Conservation (phyloP, 306 rosid species). For the Betula pendula region DNA sequence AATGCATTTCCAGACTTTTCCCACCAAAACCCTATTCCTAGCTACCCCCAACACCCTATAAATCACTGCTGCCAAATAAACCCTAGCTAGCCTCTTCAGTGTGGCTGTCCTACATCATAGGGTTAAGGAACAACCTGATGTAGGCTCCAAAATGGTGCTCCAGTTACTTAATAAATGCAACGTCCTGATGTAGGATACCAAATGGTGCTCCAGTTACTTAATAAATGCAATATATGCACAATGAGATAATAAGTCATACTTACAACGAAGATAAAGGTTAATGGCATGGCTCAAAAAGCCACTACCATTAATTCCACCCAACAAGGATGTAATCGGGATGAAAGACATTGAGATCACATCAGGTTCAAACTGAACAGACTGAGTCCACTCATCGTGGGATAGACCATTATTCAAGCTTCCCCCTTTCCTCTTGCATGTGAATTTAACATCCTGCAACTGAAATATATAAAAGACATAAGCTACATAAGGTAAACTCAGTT, state of each 20-base stretch:
- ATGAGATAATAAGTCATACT: constrained; percentile 37
- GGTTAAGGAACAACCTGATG: background rate
- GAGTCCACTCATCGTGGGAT: constrained; percentile 73
- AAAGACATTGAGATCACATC: constrained; percentile 85
- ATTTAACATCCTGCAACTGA: constrained; percentile 72
- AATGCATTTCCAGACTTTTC: background rate
- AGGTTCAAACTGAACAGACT: constrained; percentile 64
- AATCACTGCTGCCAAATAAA: background rate
- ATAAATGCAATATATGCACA: background rate
- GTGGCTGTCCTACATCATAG: background rate
- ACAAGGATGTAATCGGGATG: constrained; percentile 76
- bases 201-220: background rate
- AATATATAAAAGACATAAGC: constrained; percentile 21
- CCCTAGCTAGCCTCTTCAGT: background rate
- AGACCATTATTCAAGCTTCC: constrained; percentile 52
- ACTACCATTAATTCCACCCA: constrained; percentile 83
- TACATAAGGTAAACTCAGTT: background rate
- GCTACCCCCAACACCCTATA: too few relatives aligned
- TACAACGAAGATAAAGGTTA: constrained; percentile 88
- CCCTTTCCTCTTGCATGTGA: constrained; percentile 77
- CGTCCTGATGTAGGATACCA: background rate
- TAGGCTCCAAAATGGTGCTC: background rate
- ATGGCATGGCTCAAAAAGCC: constrained; percentile 88
- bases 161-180: background rate
- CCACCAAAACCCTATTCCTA: background rate